Evolutionary conservation across 2,329 filamentous ascomycete genomes (phyloP), one percentile per base, ranked within the genome.

Genomic region (Pseudogymnoascus pannorum): DNA sequence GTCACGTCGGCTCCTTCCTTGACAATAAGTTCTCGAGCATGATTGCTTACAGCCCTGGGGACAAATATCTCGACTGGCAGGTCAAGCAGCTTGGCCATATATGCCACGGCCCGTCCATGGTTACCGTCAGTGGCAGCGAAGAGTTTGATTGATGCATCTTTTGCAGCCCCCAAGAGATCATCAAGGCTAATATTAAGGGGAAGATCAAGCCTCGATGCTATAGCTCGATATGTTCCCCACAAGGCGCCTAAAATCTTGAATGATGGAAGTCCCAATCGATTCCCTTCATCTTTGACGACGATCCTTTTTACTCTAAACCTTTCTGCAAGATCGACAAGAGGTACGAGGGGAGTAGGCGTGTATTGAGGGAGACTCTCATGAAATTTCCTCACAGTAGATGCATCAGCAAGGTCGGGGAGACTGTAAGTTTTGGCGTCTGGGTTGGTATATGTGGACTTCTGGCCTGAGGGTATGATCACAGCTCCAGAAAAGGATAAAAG

Each of bases 221-320:
- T 71, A 1, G 74, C 68, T 0, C 75, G 70, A 66, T 84, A 87
- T 2, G 82, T 79, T 0, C 83, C 88, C 88, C 88, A 93, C 0
- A 87, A 89, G 1, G 89, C 89, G 18, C 89, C 90, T 0, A 92
- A 80, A 48, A 92, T 89, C 72, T 94, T 94, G 78, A 92, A 93
- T 0, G 88, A 81, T 0, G 87, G 87, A 1, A 92, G 77, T 0
- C 86, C 85, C 36, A 91, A 83, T 4, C 89, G 81, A 60, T 74
- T 77, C 26, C 82, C 85, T 71, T 93, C 89, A 67, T 92, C 84
- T 69, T 93, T 93, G 65, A 92, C 68, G 36, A 86, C 78, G 3
- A 92, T 76, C 4, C 78, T 74, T 0, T 74, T 73, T 9, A 90
- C 74, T 0, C 81, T 81, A 0, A 91, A 72, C 12, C 85, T 78